Evolutionary conservation across 257 asterid genomes (phyloP).

Genomic region (Anisodus acutangulus): DNA sequence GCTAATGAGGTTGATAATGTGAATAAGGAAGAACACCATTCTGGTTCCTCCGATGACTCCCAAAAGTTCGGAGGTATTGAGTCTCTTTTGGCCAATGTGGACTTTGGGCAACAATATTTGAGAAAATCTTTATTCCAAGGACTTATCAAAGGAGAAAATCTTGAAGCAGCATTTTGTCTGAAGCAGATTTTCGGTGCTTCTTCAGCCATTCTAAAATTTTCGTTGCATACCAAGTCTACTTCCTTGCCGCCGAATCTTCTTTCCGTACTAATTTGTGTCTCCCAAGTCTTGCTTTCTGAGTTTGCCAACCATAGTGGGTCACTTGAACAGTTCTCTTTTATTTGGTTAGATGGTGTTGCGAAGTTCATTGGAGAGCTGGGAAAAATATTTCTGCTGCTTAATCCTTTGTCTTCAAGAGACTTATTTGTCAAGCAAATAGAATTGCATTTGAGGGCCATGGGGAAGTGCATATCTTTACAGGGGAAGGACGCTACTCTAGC

Average conservation of each 20-base stretch:
- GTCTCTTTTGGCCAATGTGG: constrained; percentile 57
- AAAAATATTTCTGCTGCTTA: constrained; percentile 57
- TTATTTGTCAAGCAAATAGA: constrained; percentile 60
- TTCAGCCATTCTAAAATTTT: constrained; percentile 74
- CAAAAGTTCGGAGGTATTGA: constrained; percentile 49
- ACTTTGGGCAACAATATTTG: constrained; percentile 47
- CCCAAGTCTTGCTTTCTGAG: constrained; percentile 64
- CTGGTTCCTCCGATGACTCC: constrained; percentile 37
- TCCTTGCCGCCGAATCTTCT: constrained; percentile 54
- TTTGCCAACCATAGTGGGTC: constrained; percentile 51
- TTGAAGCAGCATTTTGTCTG: constrained; percentile 64
- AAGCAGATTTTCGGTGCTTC: constrained; percentile 72
- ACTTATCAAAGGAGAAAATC: constrained; percentile 62
- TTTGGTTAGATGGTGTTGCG: constrained; percentile 70
- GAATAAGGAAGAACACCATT: constrained; percentile 38
- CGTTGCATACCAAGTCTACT: constrained; percentile 51
- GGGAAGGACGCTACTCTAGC: constrained; percentile 73
- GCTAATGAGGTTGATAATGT: constrained; percentile 40
- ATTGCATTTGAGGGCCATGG: constrained; percentile 76
- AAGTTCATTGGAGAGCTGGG: constrained; percentile 84
- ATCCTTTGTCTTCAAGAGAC: constrained; percentile 62
- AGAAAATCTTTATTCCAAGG: constrained; percentile 56
- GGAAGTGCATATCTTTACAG: constrained; percentile 83
- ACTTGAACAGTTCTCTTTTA: constrained; percentile 49
- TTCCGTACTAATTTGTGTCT: constrained; percentile 53